phyloP scores from a whole-genome alignment of 176 grass and related monocot species.

The Triticum dicoccoides region DNA sequence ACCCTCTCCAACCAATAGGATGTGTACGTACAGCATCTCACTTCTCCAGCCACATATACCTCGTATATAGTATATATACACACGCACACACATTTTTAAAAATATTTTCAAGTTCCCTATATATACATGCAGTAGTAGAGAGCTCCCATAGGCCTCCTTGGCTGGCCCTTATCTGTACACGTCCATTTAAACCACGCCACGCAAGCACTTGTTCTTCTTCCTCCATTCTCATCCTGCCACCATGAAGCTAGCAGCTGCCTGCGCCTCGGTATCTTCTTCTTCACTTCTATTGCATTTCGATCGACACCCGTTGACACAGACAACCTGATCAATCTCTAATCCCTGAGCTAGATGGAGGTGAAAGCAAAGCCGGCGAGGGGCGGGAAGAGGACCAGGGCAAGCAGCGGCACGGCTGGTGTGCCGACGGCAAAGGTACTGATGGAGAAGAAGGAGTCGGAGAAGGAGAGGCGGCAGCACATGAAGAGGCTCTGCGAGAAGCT shows the following conservation, averaged over 20 bases:
- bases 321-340: background rate
- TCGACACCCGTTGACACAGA: background rate
- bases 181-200: background rate
- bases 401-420: background rate
- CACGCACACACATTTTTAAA: background rate
- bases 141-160: too few species aligned
- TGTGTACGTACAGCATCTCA: background rate
- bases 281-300: background rate
- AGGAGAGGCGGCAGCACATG: slow-evolving; percentile 58
- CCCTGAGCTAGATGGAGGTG: background rate
- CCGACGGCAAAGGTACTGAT: background rate
- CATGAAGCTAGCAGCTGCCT: background rate
- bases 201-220: background rate
- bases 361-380: background rate
- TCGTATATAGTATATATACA: background rate
- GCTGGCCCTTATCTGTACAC: background rate
- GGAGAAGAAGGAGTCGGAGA: slow-evolving; percentile 66
- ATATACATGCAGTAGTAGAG: background rate
- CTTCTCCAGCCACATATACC: background rate
- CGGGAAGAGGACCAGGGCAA: background rate
- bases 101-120: background rate
- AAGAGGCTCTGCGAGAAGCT: slow-evolving; percentile 58
- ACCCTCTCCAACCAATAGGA: background rate
- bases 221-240: background rate
- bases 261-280: background rate